Evolutionary conservation across 129 eudicot genomes (phyloP).

Genomic region (Tanacetum coccineum): DNA sequence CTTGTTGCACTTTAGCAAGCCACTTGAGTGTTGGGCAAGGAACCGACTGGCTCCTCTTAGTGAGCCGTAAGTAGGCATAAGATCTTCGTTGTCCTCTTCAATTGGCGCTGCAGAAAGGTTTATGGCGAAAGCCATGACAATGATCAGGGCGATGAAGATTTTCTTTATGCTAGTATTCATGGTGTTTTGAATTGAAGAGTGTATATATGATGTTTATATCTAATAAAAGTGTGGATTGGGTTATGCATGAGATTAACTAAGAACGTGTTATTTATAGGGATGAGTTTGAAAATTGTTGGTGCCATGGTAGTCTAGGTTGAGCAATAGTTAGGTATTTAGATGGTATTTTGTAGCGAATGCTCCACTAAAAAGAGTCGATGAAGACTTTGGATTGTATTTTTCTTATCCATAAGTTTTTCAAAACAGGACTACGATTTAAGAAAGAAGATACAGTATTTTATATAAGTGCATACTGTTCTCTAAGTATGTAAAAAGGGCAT

Average conservation of each 20-base stretch:
- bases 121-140: conserved; percentile 33
- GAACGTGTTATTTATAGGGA: conserved; percentile 30
- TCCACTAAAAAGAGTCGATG: conserved; percentile 25
- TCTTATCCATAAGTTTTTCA: too few species aligned
- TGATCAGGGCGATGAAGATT: conserved; percentile 17
- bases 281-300: conserved; percentile 5
- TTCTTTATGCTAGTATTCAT: conserved; percentile 15
- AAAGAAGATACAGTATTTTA: too few species aligned
- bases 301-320: conserved; percentile 18
- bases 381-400: conserved; percentile 18
- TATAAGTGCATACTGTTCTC: too few species aligned
- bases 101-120: conserved; percentile 30
- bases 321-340: conserved; percentile 29
- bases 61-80: conserved; percentile 22
- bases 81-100: conserved; percentile 22
- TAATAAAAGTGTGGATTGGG: not conserved
- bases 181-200: conserved; percentile 3
- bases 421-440: too few species aligned
- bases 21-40: conserved; percentile 28
- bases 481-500: too few species aligned
- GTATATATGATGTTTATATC: conserved; percentile 3
- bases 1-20: conserved; percentile 45
- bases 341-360: conserved; percentile 27
- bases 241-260: not conserved
- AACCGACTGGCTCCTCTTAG: conserved; percentile 39